Percentiles rank a stretch among this genome's conserved stretches.
phyloP scores from a whole-genome alignment of 176 grass and related monocot genomes.

The Musa schizocarpa region DNA sequence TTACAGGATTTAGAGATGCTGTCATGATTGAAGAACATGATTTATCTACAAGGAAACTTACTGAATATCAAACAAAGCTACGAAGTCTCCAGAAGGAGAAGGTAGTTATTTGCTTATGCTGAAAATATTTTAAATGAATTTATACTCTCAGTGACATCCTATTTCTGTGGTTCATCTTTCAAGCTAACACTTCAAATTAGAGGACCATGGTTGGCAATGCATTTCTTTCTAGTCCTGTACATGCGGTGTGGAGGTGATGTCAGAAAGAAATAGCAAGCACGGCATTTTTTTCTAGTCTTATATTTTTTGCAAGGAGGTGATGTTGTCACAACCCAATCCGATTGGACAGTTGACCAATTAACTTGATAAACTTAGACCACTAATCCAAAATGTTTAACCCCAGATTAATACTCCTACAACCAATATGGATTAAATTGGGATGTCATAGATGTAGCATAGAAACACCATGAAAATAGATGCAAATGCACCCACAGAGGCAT shows the following conservation, averaged over 20 bases:
- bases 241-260: background rate
- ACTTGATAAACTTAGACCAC: no score
- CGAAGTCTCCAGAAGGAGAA: slow-evolving; percentile 73
- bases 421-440: no score
- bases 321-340: no score
- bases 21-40: slow-evolving; percentile 57
- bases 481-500: no score
- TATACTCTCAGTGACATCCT: background rate
- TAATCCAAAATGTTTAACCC: no score
- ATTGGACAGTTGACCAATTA: no score
- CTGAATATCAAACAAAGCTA: slow-evolving; percentile 71
- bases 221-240: background rate
- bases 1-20: slow-evolving; percentile 37
- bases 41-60: slow-evolving; percentile 70
- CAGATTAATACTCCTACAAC: no score
- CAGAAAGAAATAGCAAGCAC: background rate
- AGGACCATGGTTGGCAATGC: background rate
- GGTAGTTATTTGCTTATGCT: slow-evolving; percentile 24
- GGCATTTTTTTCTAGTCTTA: no score
- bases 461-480: no score
- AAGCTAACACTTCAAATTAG: background rate
- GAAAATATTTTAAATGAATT: no score
- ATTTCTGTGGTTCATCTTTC: background rate
- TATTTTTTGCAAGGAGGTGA: no score
- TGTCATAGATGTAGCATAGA: no score